Conservation (phyloP, 108 stramenopile genomes). For the Seminavis robusta region DNA sequence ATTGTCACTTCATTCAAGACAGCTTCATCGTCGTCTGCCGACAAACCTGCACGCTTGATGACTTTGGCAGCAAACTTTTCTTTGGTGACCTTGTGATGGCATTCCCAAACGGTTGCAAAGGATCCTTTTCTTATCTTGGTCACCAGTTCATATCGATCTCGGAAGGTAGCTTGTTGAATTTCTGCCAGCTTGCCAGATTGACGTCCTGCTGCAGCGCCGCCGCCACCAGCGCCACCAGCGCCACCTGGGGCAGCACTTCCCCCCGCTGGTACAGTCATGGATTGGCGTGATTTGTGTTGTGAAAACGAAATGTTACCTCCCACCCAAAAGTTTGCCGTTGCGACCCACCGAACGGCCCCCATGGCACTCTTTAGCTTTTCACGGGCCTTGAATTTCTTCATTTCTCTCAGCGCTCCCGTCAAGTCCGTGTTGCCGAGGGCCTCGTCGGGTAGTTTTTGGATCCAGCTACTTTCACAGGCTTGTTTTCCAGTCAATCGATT, state of each 20-base stretch:
- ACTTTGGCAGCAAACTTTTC: conserved; percentile 64
- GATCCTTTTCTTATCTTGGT: conserved; percentile 51
- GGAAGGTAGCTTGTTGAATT: conserved; percentile 30
- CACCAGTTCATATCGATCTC: conserved; percentile 48
- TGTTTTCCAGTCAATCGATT: conserved; percentile 51
- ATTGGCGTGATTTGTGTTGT: conserved; percentile 13
- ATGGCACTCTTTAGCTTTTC: conserved; percentile 68
- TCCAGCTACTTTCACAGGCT: conserved; percentile 70
- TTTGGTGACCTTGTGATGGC: conserved; percentile 25
- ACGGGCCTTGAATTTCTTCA: conserved; percentile 72
- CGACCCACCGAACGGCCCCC: conserved; percentile 28
- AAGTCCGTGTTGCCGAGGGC: conserved; percentile 35
- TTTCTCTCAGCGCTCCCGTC: conserved; percentile 44
- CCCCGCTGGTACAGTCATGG: no score
- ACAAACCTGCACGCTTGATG: conserved; percentile 36
- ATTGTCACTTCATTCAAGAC: conserved; percentile 74
- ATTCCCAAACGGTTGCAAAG: conserved; percentile 57
- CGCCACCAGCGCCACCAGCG: background rate
- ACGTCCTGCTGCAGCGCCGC: conserved; percentile 9
- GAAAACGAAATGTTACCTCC: conserved; percentile 28
- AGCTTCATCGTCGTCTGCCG: conserved; percentile 46
- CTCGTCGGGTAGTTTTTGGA: conserved; percentile 17
- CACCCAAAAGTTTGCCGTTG: conserved; percentile 40
- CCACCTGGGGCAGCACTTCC: no score
- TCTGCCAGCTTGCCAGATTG: conserved; percentile 4